A percentile compares a stretch with the other conserved stretches of the same genome.
Conservation (phyloP, 2,329 filamentous ascomycete species). For the Aspergillus fructus region DNA sequence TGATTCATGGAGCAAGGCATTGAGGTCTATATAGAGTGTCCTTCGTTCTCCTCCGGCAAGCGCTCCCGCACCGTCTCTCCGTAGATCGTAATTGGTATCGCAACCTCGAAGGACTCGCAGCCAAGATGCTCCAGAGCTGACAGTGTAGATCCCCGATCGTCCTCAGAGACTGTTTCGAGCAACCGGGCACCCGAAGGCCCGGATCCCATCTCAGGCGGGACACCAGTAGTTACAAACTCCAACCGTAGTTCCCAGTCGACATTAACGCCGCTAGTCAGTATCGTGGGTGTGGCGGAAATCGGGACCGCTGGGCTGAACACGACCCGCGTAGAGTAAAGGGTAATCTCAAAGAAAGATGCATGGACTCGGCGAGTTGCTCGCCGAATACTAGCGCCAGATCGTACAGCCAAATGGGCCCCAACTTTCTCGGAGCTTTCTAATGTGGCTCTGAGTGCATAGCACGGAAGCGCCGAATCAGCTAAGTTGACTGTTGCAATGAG, state of each 20-base stretch:
- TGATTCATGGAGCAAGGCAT: background rate
- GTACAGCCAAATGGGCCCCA: conserved; percentile 74
- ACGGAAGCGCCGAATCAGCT: conserved; percentile 70
- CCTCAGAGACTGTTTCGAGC: conserved; percentile 75
- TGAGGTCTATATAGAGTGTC: conserved; percentile 36
- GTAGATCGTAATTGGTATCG: conserved; percentile 80
- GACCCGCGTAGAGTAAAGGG: conserved; percentile 74
- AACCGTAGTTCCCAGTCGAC: conserved; percentile 86
- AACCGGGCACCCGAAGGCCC: conserved; percentile 51
- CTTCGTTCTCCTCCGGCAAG: conserved; percentile 40
- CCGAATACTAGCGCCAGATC: conserved; percentile 81
- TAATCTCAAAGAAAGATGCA: conserved; percentile 74
- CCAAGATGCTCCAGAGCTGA: conserved; percentile 75
- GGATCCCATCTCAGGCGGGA: conserved; percentile 36
- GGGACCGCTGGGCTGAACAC: conserved; percentile 84
- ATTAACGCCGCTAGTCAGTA: conserved; percentile 83
- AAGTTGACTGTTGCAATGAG: conserved; percentile 86
- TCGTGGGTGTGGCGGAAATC: conserved; percentile 79
- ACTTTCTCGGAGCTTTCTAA: conserved; percentile 87
- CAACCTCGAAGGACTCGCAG: conserved; percentile 88
- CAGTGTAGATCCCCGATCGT: conserved; percentile 75
- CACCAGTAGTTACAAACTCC: conserved; percentile 82
- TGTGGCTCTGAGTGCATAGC: conserved; percentile 79
- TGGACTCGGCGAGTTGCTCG: conserved; percentile 82
- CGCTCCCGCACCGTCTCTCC: conserved; percentile 52